These are phyloP conservation scores for Eimeria acervulina DNA, from an alignment of 169 alveolate genomes.

Conservation along the genomic window DNA sequence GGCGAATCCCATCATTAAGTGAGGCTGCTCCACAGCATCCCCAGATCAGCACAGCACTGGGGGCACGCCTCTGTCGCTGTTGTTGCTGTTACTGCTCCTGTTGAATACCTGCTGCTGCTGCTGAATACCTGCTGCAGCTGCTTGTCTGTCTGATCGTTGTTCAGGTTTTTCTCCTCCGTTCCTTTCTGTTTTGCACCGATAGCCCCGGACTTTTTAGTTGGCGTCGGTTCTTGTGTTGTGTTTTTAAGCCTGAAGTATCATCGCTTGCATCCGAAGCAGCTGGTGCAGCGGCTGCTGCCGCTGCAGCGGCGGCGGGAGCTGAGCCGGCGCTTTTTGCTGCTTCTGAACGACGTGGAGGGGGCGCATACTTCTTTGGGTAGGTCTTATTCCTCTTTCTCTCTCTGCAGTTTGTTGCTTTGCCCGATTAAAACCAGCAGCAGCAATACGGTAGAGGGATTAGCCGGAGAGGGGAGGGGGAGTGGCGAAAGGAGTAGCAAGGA, in stretches of 20 bases:
- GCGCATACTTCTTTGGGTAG: conserved; percentile 68
- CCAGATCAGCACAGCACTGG: neutral
- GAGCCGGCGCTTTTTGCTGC: conserved; percentile 75
- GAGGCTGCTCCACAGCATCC: neutral
- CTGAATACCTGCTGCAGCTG: neutral
- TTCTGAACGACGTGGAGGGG: conserved; percentile 82
- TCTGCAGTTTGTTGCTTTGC: neutral
- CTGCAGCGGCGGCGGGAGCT: conserved; percentile 82
- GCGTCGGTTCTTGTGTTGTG: conserved; percentile 83
- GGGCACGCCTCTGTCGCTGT: neutral
- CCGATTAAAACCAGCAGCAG: neutral
- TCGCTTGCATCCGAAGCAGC: conserved; percentile 83
- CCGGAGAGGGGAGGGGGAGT: too few relatives aligned
- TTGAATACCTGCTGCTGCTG: neutral
- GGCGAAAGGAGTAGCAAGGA: too few relatives aligned
- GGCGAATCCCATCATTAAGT: conserved; percentile 83
- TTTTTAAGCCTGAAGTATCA: conserved; percentile 84
- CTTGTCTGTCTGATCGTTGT: neutral
- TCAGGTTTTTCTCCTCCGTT: conserved; percentile 76
- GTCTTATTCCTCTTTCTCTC: neutral
- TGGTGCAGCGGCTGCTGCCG: conserved; percentile 78
- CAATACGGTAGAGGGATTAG: too few relatives aligned
- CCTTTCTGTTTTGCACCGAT: conserved; percentile 79
- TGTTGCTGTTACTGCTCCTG: neutral
- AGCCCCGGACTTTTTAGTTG: conserved; percentile 86